Evolutionary conservation across 768 basidiomycete species (phyloP).

Genomic region (Psilocybe subaeruginosa): DNA sequence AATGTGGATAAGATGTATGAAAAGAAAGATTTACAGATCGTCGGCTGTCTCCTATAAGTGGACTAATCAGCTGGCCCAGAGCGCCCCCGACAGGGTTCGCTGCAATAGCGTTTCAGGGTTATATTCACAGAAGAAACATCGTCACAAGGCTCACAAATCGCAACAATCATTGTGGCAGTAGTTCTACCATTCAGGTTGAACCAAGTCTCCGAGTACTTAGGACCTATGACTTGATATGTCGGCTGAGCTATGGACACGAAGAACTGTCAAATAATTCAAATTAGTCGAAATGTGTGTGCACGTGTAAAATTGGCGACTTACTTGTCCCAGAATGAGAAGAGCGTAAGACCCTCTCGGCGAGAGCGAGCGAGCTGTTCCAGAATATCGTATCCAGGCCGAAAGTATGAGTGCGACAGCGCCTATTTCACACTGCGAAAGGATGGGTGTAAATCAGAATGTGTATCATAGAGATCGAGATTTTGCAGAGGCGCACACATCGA

Average conservation of each 20-base stretch:
- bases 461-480: neutral
- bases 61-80: slow-evolving; percentile 73
- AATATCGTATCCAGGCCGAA: slow-evolving; percentile 78
- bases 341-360: slow-evolving; percentile 57
- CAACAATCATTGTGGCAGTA: slow-evolving; percentile 69
- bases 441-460: neutral
- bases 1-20: neutral
- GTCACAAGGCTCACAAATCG: slow-evolving; percentile 41
- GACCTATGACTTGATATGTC: slow-evolving; percentile 76
- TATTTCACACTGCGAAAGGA: slow-evolving; percentile 56
- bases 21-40: slow-evolving; percentile 50
- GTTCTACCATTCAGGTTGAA: slow-evolving; percentile 77
- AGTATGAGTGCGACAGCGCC: slow-evolving; percentile 57
- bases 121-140: neutral
- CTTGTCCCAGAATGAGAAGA: slow-evolving; percentile 74
- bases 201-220: slow-evolving; percentile 84
- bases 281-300: neutral
- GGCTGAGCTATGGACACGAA: slow-evolving; percentile 70
- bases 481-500: slow-evolving; percentile 51
- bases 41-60: slow-evolving; percentile 54
- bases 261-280: slow-evolving; percentile 38
- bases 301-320: slow-evolving; percentile 25
- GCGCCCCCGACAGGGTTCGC: slow-evolving; percentile 79
- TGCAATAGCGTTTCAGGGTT: slow-evolving; percentile 25
- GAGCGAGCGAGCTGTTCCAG: slow-evolving; percentile 63